Conservation (phyloP, 495 filamentous ascomycete species). For the Trichoderma orchidacearum region DNA sequence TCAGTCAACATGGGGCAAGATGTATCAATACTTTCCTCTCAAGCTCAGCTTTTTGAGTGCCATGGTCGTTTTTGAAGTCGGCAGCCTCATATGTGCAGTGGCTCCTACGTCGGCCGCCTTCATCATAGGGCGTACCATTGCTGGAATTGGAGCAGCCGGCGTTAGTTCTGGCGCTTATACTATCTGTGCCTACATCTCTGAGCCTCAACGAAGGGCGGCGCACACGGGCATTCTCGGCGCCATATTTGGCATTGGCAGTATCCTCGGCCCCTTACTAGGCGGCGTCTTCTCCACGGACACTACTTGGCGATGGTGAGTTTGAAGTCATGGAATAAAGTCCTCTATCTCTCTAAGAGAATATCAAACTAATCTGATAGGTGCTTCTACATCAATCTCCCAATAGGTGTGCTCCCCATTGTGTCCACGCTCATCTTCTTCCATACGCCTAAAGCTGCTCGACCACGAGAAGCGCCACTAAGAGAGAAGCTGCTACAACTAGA, state of each 20-base stretch:
- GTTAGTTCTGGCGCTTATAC: constrained; percentile 29
- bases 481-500: constrained; percentile 17
- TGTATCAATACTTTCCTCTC: constrained; percentile 26
- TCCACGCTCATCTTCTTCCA: constrained; percentile 26
- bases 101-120: constrained; percentile 24
- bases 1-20: constrained; percentile 19
- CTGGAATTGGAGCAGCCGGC: constrained; percentile 24
- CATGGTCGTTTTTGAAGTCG: constrained; percentile 25
- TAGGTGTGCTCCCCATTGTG: constrained; percentile 20
- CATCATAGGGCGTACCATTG: constrained; percentile 33
- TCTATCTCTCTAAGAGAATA: no score
- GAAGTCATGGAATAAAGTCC: no score
- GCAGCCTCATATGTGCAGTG: constrained; percentile 29
- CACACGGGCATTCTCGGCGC: constrained; percentile 23
- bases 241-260: constrained; percentile 29
- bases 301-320: constrained; percentile 28
- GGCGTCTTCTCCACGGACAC: constrained; percentile 36
- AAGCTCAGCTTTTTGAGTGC: constrained; percentile 21
- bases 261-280: constrained; percentile 37
- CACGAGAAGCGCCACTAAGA: constrained; percentile 17
- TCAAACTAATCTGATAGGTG: constrained; percentile 22
- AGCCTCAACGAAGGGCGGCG: constrained; percentile 18
- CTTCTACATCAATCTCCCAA: constrained; percentile 36
- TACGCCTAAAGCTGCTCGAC: constrained; percentile 18
- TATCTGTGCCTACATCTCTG: constrained; percentile 23